Evolutionary conservation across 305 asterid genomes (phyloP), one percentile per base, ranked within the genome.

Genomic region (Lippia alba): DNA sequence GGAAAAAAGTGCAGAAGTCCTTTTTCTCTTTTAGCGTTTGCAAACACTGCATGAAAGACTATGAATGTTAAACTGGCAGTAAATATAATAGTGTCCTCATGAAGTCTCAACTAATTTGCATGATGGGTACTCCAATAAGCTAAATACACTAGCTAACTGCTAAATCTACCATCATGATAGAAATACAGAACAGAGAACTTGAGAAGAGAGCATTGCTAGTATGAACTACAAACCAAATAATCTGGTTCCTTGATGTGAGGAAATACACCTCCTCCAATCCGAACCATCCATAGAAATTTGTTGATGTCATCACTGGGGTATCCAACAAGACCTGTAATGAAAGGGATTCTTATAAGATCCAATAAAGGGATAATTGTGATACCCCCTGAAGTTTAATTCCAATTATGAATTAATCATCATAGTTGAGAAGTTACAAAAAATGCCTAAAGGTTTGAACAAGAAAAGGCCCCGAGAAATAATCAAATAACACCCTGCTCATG

Each of bases 231-330:
- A 62, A 89, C 99, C 96, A 94, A 84, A 86, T 94, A 94, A 83
- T 94, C 98, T 72, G 98, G 94, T 74, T 94, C 99, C 86, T 92
- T 94, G 61, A 94, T 94, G 79, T 94, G 99, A 80, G 99, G 99
- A 78, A 88, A 94, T 48, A 84, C 99, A 16, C 99, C 99, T 46
- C 99, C 99, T 62, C 99, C 99, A n/a, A 94, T 94, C 74, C 99
- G 89, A 77, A 94, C 99, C 98, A 94, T 94, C 99, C 99, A 94
- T 45, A 94, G 79, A 86, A 94, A 94, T 84, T 94, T 94, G 81
- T 94, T 94, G 71, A 94, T 94, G 80, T 94, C 99, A 76, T 94
- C 99, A 82, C 99, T 92, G 34, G 99, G 94, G 73, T 94, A 94
- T 64, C 99, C 99, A 78, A 94, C 96, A 77, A 94, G 90, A 75